Evolutionary conservation across 768 basidiomycete species (phyloP).

Genomic region (Termitomyces sp.): DNA sequence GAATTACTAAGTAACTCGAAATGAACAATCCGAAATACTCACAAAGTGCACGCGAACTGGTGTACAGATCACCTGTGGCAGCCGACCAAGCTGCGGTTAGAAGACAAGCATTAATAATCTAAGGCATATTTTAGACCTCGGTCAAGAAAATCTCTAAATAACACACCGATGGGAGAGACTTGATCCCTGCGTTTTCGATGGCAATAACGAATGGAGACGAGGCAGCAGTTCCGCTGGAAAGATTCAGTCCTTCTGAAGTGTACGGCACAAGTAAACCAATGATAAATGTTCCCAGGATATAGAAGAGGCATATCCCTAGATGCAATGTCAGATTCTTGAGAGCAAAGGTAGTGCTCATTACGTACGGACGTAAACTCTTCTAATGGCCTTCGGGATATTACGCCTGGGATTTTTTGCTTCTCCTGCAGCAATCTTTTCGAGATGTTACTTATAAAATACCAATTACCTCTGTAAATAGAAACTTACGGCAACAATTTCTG

Average conservation of each 20-base stretch:
- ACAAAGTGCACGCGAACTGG: conserved; percentile 84
- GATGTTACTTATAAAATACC: neutral
- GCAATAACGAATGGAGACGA: conserved; percentile 92
- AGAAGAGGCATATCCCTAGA: conserved; percentile 80
- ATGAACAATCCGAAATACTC: conserved; percentile 19
- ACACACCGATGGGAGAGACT: conserved; percentile 69
- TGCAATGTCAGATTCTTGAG: conserved; percentile 3
- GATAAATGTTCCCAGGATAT: conserved; percentile 59
- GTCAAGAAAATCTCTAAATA: neutral
- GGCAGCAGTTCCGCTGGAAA: conserved; percentile 55
- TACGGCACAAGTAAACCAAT: conserved; percentile 84
- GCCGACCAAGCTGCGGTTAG: conserved; percentile 93
- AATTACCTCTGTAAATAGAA: neutral
- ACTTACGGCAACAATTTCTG: conserved; percentile 86
- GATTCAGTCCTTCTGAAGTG: conserved; percentile 46
- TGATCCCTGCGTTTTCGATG: conserved; percentile 81
- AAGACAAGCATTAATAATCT: conserved; percentile 79
- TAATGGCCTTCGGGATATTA: conserved; percentile 58
- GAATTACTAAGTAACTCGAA: neutral
- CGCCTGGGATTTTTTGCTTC: conserved; percentile 84
- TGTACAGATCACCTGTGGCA: conserved; percentile 84
- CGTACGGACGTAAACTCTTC: conserved; percentile 64
- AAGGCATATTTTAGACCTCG: neutral
- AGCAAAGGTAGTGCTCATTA: neutral
- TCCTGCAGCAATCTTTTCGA: conserved; percentile 70